Evolutionary conservation across 768 basidiomycete species (phyloP).

Genomic region (Termitomyces bulborhizus): DNA sequence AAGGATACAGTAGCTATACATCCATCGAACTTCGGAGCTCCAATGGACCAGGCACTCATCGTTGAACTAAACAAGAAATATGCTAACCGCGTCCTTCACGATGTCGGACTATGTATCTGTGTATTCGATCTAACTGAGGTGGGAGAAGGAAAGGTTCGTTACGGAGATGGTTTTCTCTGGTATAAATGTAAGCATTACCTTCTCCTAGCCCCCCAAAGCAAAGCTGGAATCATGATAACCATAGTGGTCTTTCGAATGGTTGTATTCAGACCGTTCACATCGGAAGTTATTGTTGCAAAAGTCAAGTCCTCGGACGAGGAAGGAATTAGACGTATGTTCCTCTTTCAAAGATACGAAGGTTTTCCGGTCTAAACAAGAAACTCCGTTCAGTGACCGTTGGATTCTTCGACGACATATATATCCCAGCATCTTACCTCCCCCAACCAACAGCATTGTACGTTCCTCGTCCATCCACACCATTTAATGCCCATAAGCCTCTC

Average conservation of each 20-base stretch:
- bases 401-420: constrained; percentile 93
- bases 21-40: constrained; percentile 77
- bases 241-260: constrained; percentile 79
- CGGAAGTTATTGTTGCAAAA: constrained; percentile 86
- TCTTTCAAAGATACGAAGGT: neutral
- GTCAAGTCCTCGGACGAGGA: constrained; percentile 84
- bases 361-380: neutral
- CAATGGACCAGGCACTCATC: constrained; percentile 72
- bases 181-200: constrained; percentile 64
- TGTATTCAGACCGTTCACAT: constrained; percentile 85
- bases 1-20: constrained; percentile 92
- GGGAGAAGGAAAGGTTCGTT: constrained; percentile 89
- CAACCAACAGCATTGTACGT: constrained; percentile 75
- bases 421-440: constrained; percentile 75
- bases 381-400: constrained; percentile 63
- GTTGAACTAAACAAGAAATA: constrained; percentile 94
- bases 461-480: neutral
- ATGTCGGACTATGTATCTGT: constrained; percentile 87
- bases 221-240: neutral
- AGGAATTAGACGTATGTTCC: constrained; percentile 69
- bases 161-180: constrained; percentile 93
- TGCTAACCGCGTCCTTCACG: constrained; percentile 85
- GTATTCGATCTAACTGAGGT: constrained; percentile 83
- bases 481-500: neutral
- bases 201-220: neutral